Percentiles rank a stretch among this genome's conserved stretches.
Evolutionary conservation across 768 basidiomycete species (phyloP).

Genomic region (Cystobasidium ongulense): DNA sequence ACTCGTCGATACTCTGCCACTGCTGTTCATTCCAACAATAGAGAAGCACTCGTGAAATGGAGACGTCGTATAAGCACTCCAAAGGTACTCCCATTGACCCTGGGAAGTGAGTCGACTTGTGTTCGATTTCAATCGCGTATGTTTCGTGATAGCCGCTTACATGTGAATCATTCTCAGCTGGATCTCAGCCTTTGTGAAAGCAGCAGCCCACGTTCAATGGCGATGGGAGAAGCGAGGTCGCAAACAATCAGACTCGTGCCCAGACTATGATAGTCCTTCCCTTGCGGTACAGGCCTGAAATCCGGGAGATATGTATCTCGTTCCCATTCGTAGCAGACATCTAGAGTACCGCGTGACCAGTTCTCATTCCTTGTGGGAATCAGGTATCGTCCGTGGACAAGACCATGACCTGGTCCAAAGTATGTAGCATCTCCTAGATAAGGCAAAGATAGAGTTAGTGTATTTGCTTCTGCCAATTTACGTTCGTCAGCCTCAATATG

Average conservation of each 20-base stretch:
- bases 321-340: not conserved
- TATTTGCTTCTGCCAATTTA: too few relatives aligned
- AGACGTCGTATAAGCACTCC: not conserved
- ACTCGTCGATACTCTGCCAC: not conserved
- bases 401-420: not conserved
- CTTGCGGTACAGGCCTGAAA: too few relatives aligned
- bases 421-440: not conserved
- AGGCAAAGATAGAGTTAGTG: too few relatives aligned
- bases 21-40: not conserved
- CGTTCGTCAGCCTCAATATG: too few relatives aligned
- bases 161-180: not conserved
- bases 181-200: not conserved
- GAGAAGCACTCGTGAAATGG: not conserved
- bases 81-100: conserved; percentile 3
- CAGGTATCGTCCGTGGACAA: not conserved
- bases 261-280: not conserved
- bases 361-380: not conserved
- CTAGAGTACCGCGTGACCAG: not conserved
- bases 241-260: not conserved
- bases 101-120: not conserved
- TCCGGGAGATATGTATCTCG: not conserved
- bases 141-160: not conserved
- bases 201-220: not conserved
- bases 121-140: not conserved
- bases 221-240: not conserved